These are phyloP conservation scores for Ceratocystis huliohia DNA, from an alignment of 2,329 filamentous ascomycete genomes.

Conservation along the genomic window DNA sequence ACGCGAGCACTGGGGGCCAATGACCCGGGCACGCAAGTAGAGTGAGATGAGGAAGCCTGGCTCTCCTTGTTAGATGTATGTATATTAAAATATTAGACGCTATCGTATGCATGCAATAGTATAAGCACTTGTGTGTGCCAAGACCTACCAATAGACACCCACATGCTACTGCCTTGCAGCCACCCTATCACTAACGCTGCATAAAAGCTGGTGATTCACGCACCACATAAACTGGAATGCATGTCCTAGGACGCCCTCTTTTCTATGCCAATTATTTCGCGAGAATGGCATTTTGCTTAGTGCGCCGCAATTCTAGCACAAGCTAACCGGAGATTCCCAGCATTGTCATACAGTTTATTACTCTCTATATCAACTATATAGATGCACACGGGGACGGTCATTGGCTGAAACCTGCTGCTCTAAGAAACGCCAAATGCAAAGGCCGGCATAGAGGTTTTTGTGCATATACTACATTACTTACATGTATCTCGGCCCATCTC, in stretches of 20 bases:
- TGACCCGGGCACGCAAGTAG: constrained; percentile 39
- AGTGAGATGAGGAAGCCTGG: constrained; percentile 29
- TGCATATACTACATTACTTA: no score
- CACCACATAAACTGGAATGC: neutral
- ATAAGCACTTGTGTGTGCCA: neutral
- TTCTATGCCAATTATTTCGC: neutral
- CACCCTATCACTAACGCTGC: no score
- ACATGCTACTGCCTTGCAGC: no score
- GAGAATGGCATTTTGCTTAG: neutral
- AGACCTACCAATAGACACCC: no score
- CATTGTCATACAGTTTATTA: neutral
- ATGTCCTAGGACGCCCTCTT: neutral
- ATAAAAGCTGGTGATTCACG: neutral
- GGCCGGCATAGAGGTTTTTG: no score
- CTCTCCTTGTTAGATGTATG: constrained; percentile 21
- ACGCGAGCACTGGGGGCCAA: constrained; percentile 83
- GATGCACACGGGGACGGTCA: no score
- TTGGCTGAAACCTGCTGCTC: no score
- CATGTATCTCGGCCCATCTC: no score
- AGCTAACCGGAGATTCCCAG: neutral
- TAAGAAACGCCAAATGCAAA: no score
- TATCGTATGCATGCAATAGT: neutral
- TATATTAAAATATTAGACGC: neutral
- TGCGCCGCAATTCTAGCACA: neutral
- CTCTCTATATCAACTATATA: no score